A percentile compares a stretch with the other conserved stretches of the same genome.
These are phyloP conservation scores for Tardiomyces blankii DNA, from an alignment of 1,139 yeast species.

Conservation along the genomic window DNA sequence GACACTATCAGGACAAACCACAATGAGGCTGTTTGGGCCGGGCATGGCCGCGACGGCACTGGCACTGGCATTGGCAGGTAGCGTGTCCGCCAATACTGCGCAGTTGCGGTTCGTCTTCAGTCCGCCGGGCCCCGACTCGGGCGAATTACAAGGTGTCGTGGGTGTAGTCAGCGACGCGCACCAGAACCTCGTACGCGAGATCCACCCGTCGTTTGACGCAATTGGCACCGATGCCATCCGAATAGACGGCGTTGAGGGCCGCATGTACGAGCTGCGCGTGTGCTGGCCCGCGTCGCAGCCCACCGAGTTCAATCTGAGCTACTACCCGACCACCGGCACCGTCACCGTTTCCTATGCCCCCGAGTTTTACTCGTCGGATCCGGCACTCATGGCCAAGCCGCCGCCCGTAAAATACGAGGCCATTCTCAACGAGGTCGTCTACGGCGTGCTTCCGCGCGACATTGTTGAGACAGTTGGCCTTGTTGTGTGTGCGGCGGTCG, in stretches of 20 bases:
- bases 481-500: slow-evolving; percentile 9
- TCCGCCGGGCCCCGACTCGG: neutral
- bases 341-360: slow-evolving; percentile 10
- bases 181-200: neutral
- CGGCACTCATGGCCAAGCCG: slow-evolving; percentile 10
- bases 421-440: slow-evolving; percentile 13
- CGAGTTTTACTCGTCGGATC: slow-evolving; percentile 11
- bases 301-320: slow-evolving; percentile 16
- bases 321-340: slow-evolving; percentile 6
- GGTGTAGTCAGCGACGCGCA: neutral
- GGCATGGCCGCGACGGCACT: too few species aligned
- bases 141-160: neutral
- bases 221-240: neutral
- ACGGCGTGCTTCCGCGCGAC: slow-evolving; percentile 10
- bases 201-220: neutral
- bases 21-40: neutral
- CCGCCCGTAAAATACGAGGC: slow-evolving; percentile 14
- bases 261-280: slow-evolving; percentile 21
- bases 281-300: slow-evolving; percentile 30
- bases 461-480: slow-evolving; percentile 13
- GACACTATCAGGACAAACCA: neutral
- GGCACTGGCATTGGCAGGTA: too few species aligned
- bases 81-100: slow-evolving; percentile 11
- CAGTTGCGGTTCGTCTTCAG: neutral
- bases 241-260: slow-evolving; percentile 5